These are phyloP conservation scores for Phytophthora pistaciae DNA, from an alignment of 352 stramenopile species.

Conservation along the genomic window DNA sequence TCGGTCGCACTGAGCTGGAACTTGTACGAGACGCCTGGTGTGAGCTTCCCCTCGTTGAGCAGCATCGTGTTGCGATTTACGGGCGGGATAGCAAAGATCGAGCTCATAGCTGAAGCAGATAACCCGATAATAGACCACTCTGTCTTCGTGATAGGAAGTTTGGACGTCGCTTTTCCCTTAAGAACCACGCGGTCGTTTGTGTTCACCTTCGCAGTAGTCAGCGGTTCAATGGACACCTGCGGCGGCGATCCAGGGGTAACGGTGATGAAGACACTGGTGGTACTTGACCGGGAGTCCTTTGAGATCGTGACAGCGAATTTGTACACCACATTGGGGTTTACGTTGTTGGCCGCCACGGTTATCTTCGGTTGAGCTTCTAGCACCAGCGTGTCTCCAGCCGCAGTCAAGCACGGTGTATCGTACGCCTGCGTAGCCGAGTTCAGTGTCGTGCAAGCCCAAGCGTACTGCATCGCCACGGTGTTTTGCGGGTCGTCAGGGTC, in stretches of 20 bases:
- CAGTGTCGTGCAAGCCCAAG: slow-evolving; percentile 52
- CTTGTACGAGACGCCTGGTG: slow-evolving; percentile 51
- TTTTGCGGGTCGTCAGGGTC: slow-evolving; percentile 60
- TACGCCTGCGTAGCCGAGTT: slow-evolving; percentile 35
- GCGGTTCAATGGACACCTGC: slow-evolving; percentile 58
- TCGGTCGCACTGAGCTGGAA: slow-evolving; percentile 65
- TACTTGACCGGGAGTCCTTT: slow-evolving; percentile 53
- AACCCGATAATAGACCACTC: slow-evolving; percentile 60
- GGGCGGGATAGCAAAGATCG: slow-evolving; percentile 55
- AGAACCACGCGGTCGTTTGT: slow-evolving; percentile 63
- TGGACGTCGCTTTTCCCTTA: slow-evolving; percentile 55
- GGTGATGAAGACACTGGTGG: slow-evolving; percentile 50
- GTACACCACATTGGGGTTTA: slow-evolving; percentile 63
- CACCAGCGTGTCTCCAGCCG: slow-evolving; percentile 24
- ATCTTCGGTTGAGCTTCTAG: slow-evolving; percentile 41
- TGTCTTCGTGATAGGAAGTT: slow-evolving; percentile 47
- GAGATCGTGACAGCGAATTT: slow-evolving; percentile 53
- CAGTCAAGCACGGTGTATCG: slow-evolving; percentile 40
- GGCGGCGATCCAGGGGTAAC: slow-evolving; percentile 60
- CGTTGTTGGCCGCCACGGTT: slow-evolving; percentile 47
- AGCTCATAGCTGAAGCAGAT: slow-evolving; percentile 25
- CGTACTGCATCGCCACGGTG: slow-evolving; percentile 43
- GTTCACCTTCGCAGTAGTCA: slow-evolving; percentile 61
- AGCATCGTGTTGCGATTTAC: slow-evolving; percentile 58
- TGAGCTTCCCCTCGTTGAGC: slow-evolving; percentile 53